These are phyloP conservation scores for Aureobasidium sp. DNA, from an alignment of 2,329 filamentous ascomycete species.

Conservation along the genomic window DNA sequence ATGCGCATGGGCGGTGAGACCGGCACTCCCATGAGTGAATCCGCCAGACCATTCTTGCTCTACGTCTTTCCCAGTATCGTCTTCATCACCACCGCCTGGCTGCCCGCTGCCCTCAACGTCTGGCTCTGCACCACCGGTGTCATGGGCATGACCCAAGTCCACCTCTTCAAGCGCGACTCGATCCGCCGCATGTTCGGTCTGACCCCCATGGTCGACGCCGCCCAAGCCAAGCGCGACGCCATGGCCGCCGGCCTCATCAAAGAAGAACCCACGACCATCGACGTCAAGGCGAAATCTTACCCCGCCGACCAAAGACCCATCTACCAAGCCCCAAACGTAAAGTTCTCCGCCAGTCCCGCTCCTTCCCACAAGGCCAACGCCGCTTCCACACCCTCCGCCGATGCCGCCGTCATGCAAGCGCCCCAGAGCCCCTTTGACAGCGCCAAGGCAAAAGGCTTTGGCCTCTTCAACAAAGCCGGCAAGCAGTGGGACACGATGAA, in stretches of 20 bases:
- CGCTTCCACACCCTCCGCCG: background rate
- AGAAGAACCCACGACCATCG: slow-evolving; percentile 13
- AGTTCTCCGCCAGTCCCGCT: background rate
- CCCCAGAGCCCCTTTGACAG: background rate
- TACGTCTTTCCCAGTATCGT: slow-evolving; percentile 46
- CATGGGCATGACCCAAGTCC: slow-evolving; percentile 31
- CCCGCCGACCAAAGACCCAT: background rate
- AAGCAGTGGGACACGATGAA: slow-evolving; percentile 4
- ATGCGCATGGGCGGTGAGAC: slow-evolving; percentile 42
- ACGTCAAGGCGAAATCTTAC: slow-evolving; percentile 13
- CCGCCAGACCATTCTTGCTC: slow-evolving; percentile 33
- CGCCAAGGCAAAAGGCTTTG: slow-evolving; percentile 2
- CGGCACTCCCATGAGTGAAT: slow-evolving; percentile 28
- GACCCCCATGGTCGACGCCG: slow-evolving; percentile 21
- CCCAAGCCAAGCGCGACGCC: slow-evolving; percentile 3
- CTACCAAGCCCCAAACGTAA: slow-evolving; percentile 13
- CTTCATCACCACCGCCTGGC: slow-evolving; percentile 44
- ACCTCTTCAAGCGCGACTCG: slow-evolving; percentile 28
- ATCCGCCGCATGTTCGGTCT: slow-evolving; percentile 33
- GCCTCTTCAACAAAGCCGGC: slow-evolving; percentile 9
- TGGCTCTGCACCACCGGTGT: slow-evolving; percentile 47
- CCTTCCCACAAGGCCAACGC: background rate
- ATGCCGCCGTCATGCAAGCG: background rate
- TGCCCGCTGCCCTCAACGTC: slow-evolving; percentile 51
- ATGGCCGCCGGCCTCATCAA: background rate